These are phyloP conservation scores for Coccomyxa sp. DNA, from an alignment of 139 green algal species.

Conservation along the genomic window DNA sequence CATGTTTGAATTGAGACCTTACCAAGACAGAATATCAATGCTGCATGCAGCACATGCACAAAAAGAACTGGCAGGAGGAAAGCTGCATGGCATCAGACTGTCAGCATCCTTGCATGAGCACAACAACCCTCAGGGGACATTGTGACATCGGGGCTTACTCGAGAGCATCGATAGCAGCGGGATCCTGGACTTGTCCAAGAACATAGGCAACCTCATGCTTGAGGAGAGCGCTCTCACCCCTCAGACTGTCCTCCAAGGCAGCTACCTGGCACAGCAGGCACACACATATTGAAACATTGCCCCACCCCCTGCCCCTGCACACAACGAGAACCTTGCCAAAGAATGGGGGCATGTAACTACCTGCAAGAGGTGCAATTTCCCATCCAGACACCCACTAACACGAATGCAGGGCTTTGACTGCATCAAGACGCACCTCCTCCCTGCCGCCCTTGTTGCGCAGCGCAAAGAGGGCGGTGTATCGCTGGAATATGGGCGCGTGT, in stretches of 20 bases:
- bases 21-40: neutral
- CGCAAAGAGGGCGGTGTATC: slow-evolving; percentile 94
- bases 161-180: slow-evolving; percentile 42
- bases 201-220: slow-evolving; percentile 97
- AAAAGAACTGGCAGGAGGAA: too few relatives aligned
- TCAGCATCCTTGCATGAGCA: too few relatives aligned
- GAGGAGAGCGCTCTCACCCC: slow-evolving; percentile 60
- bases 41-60: too few relatives aligned
- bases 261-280: neutral
- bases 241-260: slow-evolving; percentile 64
- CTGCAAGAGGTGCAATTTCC: too few relatives aligned
- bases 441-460: slow-evolving; percentile 84
- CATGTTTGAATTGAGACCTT: neutral
- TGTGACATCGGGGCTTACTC: slow-evolving; percentile 4
- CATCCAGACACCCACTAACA: too few relatives aligned
- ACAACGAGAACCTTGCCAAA: too few relatives aligned
- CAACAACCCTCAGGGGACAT: too few relatives aligned
- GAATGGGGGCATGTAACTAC: too few relatives aligned
- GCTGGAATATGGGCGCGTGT: slow-evolving; percentile 31
- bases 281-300: neutral
- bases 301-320: neutral
- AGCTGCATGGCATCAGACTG: too few relatives aligned
- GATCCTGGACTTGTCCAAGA: slow-evolving; percentile 94
- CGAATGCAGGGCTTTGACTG: too few relatives aligned
- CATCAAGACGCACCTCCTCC: slow-evolving; percentile 50